Evolutionary conservation across 2,329 filamentous ascomycete species (phyloP), one percentile per base, ranked within the genome.

Genomic region (Sporothrix luriei): DNA sequence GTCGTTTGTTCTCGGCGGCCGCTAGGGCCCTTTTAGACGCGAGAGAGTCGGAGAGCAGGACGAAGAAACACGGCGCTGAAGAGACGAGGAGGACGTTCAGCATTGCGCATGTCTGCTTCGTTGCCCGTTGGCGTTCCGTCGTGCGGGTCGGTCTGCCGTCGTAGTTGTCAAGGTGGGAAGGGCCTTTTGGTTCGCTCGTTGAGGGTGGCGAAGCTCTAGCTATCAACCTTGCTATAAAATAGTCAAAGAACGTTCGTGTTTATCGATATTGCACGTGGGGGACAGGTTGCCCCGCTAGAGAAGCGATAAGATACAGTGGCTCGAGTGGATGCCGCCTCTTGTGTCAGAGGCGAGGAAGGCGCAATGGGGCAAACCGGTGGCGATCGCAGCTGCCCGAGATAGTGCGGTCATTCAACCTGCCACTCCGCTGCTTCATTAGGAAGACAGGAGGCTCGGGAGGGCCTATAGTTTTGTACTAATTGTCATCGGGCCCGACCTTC

Each of bases 281-380:
- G 24, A 46, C 2, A 43, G 40, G 59, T 7, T 9, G 26, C 46
- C 61, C 43, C 43, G 26, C 61, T 51, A n/a, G 24, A 9, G 43
- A 65, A 16, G 26, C 46, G 62, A 65, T 65, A 52, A 65, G 46
- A 65, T 38, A n/a, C 61, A 49, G 57, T 59, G 33, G 13, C 11
- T 14, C 40, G 21, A 46, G 38, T 61, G 48, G 9, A n/a, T 49
- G 19, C 19, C 7, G 62, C 46, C 3, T 6, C 5, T 26, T 6
- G 21, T 65, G 19, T 48, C 43, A 33, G 43, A 24, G 59, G 21
- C 43, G 29, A 51, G 46, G 46, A 65, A 51, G 46, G 46, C 24
- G 62, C 29, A 13, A 65, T 38, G 43, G 10, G 26, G 43, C 46
- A 29, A 49, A n/a, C 16, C 29, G 61, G 61, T 49, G 61, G 61